phyloP scores from a whole-genome alignment of 2,329 filamentous ascomycete genomes.

The Fusarium metavorans region DNA sequence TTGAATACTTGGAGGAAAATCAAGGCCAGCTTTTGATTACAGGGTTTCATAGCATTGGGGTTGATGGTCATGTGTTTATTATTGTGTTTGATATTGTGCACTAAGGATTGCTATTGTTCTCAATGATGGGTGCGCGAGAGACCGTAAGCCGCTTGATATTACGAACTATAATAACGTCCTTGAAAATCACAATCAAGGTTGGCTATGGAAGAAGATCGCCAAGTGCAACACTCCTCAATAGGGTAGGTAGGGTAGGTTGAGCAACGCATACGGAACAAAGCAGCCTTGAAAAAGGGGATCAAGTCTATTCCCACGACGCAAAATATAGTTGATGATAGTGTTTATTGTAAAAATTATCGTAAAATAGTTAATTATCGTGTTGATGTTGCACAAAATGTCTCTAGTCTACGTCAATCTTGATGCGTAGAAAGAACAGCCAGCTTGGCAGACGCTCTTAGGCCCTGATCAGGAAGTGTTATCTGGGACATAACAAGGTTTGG shows the following conservation, averaged over 20 bases:
- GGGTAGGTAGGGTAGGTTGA: background rate
- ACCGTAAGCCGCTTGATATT: no score
- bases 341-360: background rate
- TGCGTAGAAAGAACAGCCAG: background rate
- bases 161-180: no score
- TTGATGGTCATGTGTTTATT: no score
- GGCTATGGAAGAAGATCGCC: background rate
- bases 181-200: background rate
- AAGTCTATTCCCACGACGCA: accelerated
- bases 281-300: background rate
- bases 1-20: background rate
- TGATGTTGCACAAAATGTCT: background rate
- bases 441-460: background rate
- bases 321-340: background rate
- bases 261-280: background rate
- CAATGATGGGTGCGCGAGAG: no score
- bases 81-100: no score
- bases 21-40: background rate
- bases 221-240: background rate
- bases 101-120: no score
- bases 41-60: no score
- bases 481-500: no score
- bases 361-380: background rate
- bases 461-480: no score
- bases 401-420: background rate